These are phyloP conservation scores for Ceratocystis cubensis DNA, from an alignment of 2,329 filamentous ascomycete genomes.

Conservation along the genomic window DNA sequence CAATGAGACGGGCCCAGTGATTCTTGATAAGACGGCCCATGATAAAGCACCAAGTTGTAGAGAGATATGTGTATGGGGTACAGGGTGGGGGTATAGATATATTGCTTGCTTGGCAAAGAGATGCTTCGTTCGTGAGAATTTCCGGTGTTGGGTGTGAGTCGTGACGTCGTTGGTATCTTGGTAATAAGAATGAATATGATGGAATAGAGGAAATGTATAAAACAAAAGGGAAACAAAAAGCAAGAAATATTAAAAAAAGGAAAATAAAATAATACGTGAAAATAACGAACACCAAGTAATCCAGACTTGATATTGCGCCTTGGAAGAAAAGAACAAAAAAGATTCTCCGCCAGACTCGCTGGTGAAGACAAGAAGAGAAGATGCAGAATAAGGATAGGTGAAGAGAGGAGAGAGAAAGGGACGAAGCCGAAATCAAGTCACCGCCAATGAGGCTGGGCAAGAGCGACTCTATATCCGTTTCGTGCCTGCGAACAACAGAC, in stretches of 20 bases:
- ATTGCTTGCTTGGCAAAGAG: background rate
- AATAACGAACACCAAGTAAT: conserved; percentile 21
- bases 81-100: conserved; percentile 5
- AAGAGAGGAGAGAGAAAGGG: conserved; percentile 26
- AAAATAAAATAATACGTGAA: background rate
- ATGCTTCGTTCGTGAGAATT: background rate
- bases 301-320: conserved; percentile 18
- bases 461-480: conserved; percentile 21
- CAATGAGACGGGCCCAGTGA: conserved; percentile 91
- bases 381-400: conserved; percentile 25
- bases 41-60: conserved; percentile 8
- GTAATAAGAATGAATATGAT: conserved; percentile 9
- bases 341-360: conserved; percentile 37
- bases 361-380: conserved; percentile 25
- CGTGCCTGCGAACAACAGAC: background rate
- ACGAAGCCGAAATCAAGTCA: conserved; percentile 27
- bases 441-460: conserved; percentile 25
- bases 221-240: conserved; percentile 7
- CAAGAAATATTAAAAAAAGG: conserved; percentile 1
- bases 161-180: conserved; percentile 19
- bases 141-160: background rate
- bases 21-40: conserved; percentile 99
- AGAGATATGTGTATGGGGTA: conserved; percentile 23
- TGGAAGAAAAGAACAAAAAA: conserved; percentile 22
- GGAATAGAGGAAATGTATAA: conserved; percentile 19